A percentile compares a stretch with the other conserved stretches of the same genome.
phyloP scores from a whole-genome alignment of 495 filamentous ascomycete genomes.

The Penicillium steckii region DNA sequence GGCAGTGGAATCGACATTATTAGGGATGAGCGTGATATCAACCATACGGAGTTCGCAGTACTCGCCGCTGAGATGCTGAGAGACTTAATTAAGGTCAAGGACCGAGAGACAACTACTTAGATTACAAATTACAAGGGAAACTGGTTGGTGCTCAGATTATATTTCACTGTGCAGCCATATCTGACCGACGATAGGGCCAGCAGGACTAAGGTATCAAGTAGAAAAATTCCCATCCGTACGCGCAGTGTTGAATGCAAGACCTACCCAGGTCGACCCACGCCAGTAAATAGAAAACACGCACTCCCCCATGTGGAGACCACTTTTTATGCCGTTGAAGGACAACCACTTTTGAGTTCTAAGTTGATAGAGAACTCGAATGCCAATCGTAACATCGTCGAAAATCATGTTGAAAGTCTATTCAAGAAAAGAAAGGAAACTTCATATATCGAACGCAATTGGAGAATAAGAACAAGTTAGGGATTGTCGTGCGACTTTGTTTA shows the following conservation, averaged over 20 bases:
- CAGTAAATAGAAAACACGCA: conserved; percentile 34
- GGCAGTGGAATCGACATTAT: conserved; percentile 36
- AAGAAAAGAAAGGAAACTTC: conserved; percentile 26
- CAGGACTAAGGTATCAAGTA: conserved; percentile 27
- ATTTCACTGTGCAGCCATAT: conserved; percentile 15
- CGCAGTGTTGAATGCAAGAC: conserved; percentile 52
- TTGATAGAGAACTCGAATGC: conserved; percentile 48
- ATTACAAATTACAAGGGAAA: not conserved
- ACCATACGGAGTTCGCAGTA: conserved; percentile 44
- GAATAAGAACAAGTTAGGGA: conserved; percentile 3
- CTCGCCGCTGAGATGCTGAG: conserved; percentile 21
- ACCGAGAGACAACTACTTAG: conserved; percentile 1
- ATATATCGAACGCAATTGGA: conserved; percentile 42
- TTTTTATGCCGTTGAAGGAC: conserved; percentile 66
- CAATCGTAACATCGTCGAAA: conserved; percentile 59
- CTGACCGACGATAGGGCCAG: not conserved
- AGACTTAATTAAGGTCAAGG: not conserved
- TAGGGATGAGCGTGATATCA: conserved; percentile 39
- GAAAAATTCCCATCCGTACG: conserved; percentile 31
- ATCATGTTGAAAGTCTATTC: conserved; percentile 62
- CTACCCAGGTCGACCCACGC: conserved; percentile 40
- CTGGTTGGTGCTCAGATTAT: conserved; percentile 9
- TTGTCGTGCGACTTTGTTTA: conserved; percentile 29
- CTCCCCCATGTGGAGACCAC: conserved; percentile 42
- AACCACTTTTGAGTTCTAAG: conserved; percentile 55